Evolutionary conservation across 495 filamentous ascomycete genomes (phyloP), one percentile per base, ranked within the genome.

Genomic region (Aspergillus diversus): DNA sequence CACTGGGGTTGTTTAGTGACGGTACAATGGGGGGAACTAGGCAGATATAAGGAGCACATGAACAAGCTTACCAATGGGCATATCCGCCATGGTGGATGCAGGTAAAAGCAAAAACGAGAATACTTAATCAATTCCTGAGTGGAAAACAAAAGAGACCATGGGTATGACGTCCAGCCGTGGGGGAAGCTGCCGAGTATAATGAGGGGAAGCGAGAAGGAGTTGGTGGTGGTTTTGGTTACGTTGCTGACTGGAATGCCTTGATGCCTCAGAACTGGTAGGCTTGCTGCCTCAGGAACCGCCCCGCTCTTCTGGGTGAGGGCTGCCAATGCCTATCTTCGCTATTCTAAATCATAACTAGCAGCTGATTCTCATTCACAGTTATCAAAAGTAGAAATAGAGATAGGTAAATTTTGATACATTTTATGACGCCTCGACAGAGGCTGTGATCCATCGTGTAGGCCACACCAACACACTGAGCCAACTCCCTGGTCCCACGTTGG

Each of bases 51-150:
- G 47, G 57, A 53, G 60, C n/a, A 64, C 60, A 57, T 53, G 43
- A 56, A 43, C 7, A 39, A 61, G 67, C 66, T 73, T 83, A 89
- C 87, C 87, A 81, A 90, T 90, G 75, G 88, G 87, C 80, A 87
- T 82, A 71, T 90, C 87, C 69, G 87, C 84, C 88, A 90, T 90
- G 69, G 59, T 84, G 71, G 56, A 63, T 65, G 60, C 46, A 60
- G 27, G 37, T 57, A 33, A 33, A 37, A 16, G 49, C 5, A 42
- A 49, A 57, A 32, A 27, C 6, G 16, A 57, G 39, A 47, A 35
- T 51, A 52, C 35, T 58, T 60, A 70, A 54, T 60, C 58, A 64
- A 67, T 67, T 66, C 64, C 65, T 58, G 60, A 60, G 62, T 52
- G 59, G 65, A 52, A 57, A 65, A 64, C 69, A 69, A 69, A 64